These are phyloP conservation scores for Eucalyptus caleyi DNA, from an alignment of 345 rosid genomes.

Conservation along the genomic window DNA sequence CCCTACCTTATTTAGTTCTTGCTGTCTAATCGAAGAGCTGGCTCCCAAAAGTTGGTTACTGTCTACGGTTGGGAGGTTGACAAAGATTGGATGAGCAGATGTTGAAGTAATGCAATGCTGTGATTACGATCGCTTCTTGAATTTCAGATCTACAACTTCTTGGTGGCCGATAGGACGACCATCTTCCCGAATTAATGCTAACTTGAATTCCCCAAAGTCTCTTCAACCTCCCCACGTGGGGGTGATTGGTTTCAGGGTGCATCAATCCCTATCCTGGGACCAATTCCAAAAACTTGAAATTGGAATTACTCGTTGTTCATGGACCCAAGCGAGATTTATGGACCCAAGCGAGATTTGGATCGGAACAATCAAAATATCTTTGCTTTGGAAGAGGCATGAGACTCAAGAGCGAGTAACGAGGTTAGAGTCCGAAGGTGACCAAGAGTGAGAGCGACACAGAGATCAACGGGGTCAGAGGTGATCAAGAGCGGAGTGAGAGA, in stretches of 20 bases:
- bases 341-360: accelerated
- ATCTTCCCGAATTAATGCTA: neutral
- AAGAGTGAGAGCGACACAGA: too few species aligned
- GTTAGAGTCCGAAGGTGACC: too few species aligned
- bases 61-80: neutral
- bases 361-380: accelerated
- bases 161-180: neutral
- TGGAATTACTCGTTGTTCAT: accelerated
- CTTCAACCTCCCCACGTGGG: too few species aligned
- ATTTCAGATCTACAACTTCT: neutral
- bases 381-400: too few species aligned
- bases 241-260: too few species aligned
- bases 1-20: neutral
- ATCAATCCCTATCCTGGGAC: too few species aligned
- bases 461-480: accelerated
- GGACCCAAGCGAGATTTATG: accelerated
- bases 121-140: neutral
- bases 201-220: neutral
- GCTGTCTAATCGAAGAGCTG: neutral
- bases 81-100: neutral
- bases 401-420: too few species aligned
- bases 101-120: neutral
- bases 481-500: too few species aligned
- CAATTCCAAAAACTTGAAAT: accelerated
- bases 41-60: neutral